Base-by-base conservation (phyloP, 257 asterid genomes). In the Paraleonurus japonicus region DNA sequence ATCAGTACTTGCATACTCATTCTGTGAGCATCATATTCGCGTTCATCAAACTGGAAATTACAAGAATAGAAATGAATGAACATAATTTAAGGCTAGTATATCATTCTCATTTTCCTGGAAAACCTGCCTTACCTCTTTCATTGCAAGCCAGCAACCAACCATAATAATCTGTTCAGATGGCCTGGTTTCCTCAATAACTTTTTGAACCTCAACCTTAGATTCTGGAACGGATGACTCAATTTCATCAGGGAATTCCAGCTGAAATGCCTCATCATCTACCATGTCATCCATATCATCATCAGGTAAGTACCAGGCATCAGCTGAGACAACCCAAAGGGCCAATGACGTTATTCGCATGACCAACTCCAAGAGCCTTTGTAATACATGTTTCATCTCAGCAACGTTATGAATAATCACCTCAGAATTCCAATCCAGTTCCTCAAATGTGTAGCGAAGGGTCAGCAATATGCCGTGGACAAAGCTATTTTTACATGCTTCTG, bases 101-200 rank as follows among this genome's bases (percentile, higher is more conserved):
- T 51, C 81, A 76, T 57, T 62, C 30, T 72, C 73, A 65, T 59
- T 3, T 26, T 70, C 70, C 48, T 37, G 69, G 19, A 57, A 50
- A 58, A 39, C 30, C 20, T 9, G 30, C 60, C 9, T 22, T 79
- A 91, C 99, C 97, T 94, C 99, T 86, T 94, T 94, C 99, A 94
- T 94, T 37, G 97, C 97, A 79, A 94, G 97, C 99, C 99, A 94
- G 84, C 97, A 91, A 78, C 99, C 96, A 83, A 94, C 97, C 99
- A 94, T 89, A 63, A 94, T 92, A 64, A 87, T 84, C 82, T 94
- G 99, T 30, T 85, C 96, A 4, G 95, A 81, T 12, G 83, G 83
- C 76, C 85, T 68, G 65, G 22, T 69, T 67, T 85, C 96, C 75
- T 62, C 89, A 63, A 19, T 71, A 50, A 16, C 50, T 72, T 77